Base-by-base conservation (phyloP, 805 yeast genomes). In the Nakazawaea ishiwadae region DNA sequence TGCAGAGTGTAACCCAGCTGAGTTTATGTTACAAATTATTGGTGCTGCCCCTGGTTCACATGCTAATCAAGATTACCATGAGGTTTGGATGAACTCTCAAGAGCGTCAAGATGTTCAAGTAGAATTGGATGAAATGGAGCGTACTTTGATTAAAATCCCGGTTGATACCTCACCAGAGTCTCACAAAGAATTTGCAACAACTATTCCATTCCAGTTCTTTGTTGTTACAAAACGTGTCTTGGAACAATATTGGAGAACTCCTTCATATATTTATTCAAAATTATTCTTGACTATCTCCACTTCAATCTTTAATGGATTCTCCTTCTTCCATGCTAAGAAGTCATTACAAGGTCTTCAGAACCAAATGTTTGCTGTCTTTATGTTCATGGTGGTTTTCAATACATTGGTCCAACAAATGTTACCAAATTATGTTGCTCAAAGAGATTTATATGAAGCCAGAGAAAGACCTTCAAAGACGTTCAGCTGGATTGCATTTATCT, bases 1-100 rank as follows among this genome's bases (percentile, higher is more conserved):
- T 14, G 63, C 68, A 5, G 68, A 69, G 31, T 88, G 86, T 4
- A 84, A 84, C 50, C 93, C 91, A 24, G 91, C 90, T 11, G 96
- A 87, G 65, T 88, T 95, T 93, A 88, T 88, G 95, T 68, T 88
- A 62, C 84, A 84, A 48, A 84, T 81, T 48, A 83, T 82, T 52
- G 89, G 90, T 53, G 89, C 89, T 40, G 88, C 89, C 27, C 89
- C 89, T 5, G 89, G 88, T 40, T 76, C 86, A 27, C 81, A 77
- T 51, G 84, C 88, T 15, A 68, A 69, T 36, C 84, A 79, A 60
- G 85, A 84, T 59, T 84, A 81, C 53, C 70, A 77, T 54, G 81
- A 84, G 54, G 87, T 83, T 37, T 86, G 96, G 96, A 62, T 73
- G 58, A 69, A 72, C 36, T 85, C 95, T 28, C 60, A 61, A 0